These are phyloP conservation scores for Cyathus striatus DNA, from an alignment of 768 basidiomycete species.

Conservation along the genomic window DNA sequence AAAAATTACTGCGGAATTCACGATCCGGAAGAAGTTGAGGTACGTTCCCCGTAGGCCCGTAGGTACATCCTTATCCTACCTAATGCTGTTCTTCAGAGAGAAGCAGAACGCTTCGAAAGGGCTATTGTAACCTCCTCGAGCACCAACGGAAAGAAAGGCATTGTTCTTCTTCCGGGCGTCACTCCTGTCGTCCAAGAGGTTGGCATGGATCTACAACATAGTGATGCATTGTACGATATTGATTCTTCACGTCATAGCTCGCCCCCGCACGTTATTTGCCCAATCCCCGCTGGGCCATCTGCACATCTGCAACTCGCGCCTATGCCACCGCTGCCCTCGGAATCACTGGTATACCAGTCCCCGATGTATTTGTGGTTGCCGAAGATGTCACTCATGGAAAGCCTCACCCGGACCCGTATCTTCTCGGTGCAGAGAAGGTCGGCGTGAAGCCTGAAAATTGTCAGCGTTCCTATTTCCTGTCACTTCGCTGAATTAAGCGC, in stretches of 20 bases:
- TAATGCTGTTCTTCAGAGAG: conserved; percentile 37
- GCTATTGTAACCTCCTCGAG: conserved; percentile 66
- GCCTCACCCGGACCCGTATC: conserved; percentile 87
- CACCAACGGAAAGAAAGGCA: conserved; percentile 50
- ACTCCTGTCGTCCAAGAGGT: conserved; percentile 53
- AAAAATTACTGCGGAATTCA: conserved; percentile 63
- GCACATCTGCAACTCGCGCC: conserved; percentile 74
- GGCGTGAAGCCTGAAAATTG: conserved; percentile 61
- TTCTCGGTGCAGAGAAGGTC: conserved; percentile 74
- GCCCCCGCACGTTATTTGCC: conserved; percentile 31
- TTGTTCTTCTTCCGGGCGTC: conserved; percentile 74
- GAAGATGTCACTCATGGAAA: conserved; percentile 83
- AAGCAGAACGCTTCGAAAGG: conserved; percentile 74
- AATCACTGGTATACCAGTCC: conserved; percentile 60
- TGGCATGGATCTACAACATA: conserved; percentile 7
- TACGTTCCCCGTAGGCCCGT: conserved; percentile 19
- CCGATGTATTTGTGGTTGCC: conserved; percentile 75
- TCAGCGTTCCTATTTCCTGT: conserved; percentile 19
- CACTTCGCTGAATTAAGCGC: conserved; percentile 1
- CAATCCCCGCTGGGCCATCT: conserved; percentile 79
- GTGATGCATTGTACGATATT: conserved; percentile 2
- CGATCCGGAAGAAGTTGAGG: conserved; percentile 67
- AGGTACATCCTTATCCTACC: not conserved
- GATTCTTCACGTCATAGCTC: conserved; percentile 22
- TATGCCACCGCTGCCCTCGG: conserved; percentile 74